Percentiles rank a stretch among this genome's conserved stretches.
Conservation (phyloP, 371 early-diverging fungal species). For the Lichtheimia ramosa region DNA sequence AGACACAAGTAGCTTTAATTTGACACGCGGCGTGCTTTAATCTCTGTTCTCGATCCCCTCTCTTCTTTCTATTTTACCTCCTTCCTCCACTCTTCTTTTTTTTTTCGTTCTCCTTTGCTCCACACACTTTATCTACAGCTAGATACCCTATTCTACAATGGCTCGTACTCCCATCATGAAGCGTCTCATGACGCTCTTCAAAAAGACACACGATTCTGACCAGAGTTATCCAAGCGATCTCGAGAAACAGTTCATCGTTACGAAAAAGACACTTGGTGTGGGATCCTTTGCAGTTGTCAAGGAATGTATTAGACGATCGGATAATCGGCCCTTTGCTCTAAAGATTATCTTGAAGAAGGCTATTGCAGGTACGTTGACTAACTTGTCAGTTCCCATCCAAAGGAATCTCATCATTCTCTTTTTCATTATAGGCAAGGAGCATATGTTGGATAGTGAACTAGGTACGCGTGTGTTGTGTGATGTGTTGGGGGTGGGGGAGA, state of each 20-base stretch:
- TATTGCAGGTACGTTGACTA: slow-evolving; percentile 43
- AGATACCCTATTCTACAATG: slow-evolving; percentile 14
- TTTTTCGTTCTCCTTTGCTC: no score
- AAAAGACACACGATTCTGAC: slow-evolving; percentile 44
- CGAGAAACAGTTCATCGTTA: slow-evolving; percentile 36
- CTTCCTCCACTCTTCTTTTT: no score
- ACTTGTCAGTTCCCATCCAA: no score
- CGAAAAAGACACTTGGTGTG: slow-evolving; percentile 60
- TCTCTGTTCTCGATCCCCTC: no score
- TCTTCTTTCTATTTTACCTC: no score
- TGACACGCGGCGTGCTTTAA: no score
- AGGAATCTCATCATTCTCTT: not conserved
- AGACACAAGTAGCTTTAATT: no score
- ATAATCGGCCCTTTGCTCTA: slow-evolving; percentile 70
- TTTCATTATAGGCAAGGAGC: slow-evolving; percentile 61
- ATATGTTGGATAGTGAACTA: slow-evolving; percentile 84
- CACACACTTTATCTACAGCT: no score
- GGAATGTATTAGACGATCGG: slow-evolving; percentile 57
- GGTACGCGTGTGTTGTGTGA: slow-evolving; percentile 20
- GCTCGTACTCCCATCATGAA: slow-evolving; percentile 42
- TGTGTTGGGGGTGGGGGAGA: no score
- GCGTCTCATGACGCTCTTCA: slow-evolving; percentile 45
- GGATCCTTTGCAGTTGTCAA: slow-evolving; percentile 88
- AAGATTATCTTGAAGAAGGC: slow-evolving; percentile 81
- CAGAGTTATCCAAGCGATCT: slow-evolving; percentile 3